These are phyloP conservation scores for Crithidia expoeki DNA, from an alignment of 208 protist genomes.

Conservation along the genomic window DNA sequence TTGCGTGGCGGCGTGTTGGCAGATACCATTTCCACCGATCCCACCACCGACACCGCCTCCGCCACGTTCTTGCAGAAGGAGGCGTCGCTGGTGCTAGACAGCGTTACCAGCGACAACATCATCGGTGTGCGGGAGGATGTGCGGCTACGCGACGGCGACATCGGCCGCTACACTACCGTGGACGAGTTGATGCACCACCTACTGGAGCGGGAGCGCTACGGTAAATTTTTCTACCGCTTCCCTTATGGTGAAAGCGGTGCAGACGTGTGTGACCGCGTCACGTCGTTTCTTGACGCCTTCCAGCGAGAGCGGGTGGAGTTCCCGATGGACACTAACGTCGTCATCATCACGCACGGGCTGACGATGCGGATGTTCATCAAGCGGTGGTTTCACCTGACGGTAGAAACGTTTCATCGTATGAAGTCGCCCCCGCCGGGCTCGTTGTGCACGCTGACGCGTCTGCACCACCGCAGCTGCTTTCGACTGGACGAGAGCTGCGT, in stretches of 20 bases:
- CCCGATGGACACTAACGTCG: slow-evolving; percentile 87
- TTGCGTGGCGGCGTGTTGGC: neutral
- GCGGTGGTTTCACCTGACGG: slow-evolving; percentile 91
- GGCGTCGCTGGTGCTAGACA: slow-evolving; percentile 39
- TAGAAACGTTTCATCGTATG: slow-evolving; percentile 91
- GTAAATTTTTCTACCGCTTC: slow-evolving; percentile 94
- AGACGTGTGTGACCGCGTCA: slow-evolving; percentile 93
- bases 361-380: slow-evolving; percentile 91
- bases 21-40: slow-evolving; percentile 6
- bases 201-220: slow-evolving; percentile 79
- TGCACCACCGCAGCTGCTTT: slow-evolving; percentile 83
- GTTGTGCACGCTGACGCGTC: slow-evolving; percentile 69
- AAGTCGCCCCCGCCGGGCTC: slow-evolving; percentile 70
- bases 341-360: slow-evolving; percentile 90
- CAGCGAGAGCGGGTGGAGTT: slow-evolving; percentile 82
- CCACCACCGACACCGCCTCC: slow-evolving; percentile 11
- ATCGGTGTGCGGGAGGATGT: slow-evolving; percentile 90
- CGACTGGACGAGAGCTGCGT: slow-evolving; percentile 73
- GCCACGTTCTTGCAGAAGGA: slow-evolving; percentile 9
- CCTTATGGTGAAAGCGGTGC: slow-evolving; percentile 91
- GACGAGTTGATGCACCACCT: slow-evolving; percentile 69
- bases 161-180: slow-evolving; percentile 86
- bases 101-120: slow-evolving; percentile 54
- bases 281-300: slow-evolving; percentile 89
- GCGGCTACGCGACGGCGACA: slow-evolving; percentile 92